These are phyloP conservation scores for Aureobasidium subglaciale DNA, from an alignment of 2,329 filamentous ascomycete genomes.

Conservation along the genomic window DNA sequence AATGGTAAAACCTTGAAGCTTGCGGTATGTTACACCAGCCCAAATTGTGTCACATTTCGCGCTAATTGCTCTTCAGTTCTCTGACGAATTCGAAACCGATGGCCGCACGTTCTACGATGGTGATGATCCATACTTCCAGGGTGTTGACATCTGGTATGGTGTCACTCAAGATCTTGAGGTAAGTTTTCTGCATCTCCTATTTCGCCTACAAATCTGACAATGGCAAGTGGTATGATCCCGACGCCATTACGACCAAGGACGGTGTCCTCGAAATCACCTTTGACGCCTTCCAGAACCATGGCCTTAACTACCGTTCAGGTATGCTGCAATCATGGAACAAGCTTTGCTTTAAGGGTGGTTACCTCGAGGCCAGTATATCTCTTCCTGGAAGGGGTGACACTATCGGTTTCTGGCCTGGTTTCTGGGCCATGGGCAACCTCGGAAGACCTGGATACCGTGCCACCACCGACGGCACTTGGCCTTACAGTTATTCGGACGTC, in stretches of 20 bases:
- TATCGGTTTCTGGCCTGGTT: constrained; percentile 66
- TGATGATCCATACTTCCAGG: constrained; percentile 63
- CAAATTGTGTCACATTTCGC: neutral
- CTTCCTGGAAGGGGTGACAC: constrained; percentile 60
- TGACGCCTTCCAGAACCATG: constrained; percentile 58
- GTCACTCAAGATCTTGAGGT: constrained; percentile 60
- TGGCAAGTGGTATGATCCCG: constrained; percentile 60
- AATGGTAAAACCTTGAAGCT: constrained; percentile 57
- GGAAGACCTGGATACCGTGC: constrained; percentile 61
- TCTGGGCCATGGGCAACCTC: constrained; percentile 70
- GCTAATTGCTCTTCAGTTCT: constrained; percentile 42
- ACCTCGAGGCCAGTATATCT: constrained; percentile 63
- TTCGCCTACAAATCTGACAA: constrained; percentile 14
- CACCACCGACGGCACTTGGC: constrained; percentile 67
- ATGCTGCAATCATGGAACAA: constrained; percentile 72
- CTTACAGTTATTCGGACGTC: constrained; percentile 62
- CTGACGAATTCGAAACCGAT: constrained; percentile 62
- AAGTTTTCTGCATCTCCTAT: constrained; percentile 27
- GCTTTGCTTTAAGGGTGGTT: constrained; percentile 64
- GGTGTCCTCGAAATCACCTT: constrained; percentile 59
- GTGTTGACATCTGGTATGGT: constrained; percentile 64
- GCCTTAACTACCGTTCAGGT: constrained; percentile 60
- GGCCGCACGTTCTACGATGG: constrained; percentile 64
- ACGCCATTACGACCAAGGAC: constrained; percentile 55
- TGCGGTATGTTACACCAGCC: constrained; percentile 42